Evolutionary conservation across 2,329 filamentous ascomycete genomes (phyloP).

Genomic region (Colletotrichum tofieldiae): DNA sequence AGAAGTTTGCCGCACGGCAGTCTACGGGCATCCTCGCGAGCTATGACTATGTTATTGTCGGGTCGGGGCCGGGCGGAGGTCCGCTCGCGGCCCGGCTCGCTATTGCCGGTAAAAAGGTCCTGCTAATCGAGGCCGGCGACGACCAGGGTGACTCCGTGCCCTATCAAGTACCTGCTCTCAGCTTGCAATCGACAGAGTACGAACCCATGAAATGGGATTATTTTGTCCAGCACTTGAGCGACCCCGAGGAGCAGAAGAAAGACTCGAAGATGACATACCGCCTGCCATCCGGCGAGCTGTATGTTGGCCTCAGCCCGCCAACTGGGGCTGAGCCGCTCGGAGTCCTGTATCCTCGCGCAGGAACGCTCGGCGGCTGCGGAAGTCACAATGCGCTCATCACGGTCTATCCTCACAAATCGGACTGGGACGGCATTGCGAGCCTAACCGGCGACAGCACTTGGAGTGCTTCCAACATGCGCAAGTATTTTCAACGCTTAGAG

Average conservation of each 20-base stretch:
- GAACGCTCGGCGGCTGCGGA: conserved; percentile 66
- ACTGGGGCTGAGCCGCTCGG: conserved; percentile 58
- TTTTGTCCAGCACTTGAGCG: conserved; percentile 44
- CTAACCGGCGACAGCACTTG: conserved; percentile 75
- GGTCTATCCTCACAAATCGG: conserved; percentile 71
- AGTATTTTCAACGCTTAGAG: conserved; percentile 72
- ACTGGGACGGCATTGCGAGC: conserved; percentile 71
- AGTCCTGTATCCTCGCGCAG: conserved; percentile 63
- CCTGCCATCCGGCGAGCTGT: conserved; percentile 54
- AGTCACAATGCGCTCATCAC: conserved; percentile 74
- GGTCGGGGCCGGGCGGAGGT: conserved; percentile 70
- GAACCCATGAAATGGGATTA: conserved; percentile 45
- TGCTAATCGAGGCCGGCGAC: conserved; percentile 73
- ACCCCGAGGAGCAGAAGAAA: conserved; percentile 50
- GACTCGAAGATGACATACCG: conserved; percentile 70
- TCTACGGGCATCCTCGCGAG: conserved; percentile 24
- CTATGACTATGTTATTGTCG: conserved; percentile 74
- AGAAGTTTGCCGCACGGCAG: conserved; percentile 22
- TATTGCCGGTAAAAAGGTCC: conserved; percentile 68
- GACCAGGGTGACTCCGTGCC: conserved; percentile 61
- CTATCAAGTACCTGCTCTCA: conserved; percentile 49
- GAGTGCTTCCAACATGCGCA: conserved; percentile 71
- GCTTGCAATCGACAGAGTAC: conserved; percentile 45
- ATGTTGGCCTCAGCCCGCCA: conserved; percentile 58
- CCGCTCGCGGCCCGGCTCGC: conserved; percentile 71